Conservation (phyloP, 306 rosid genomes). For the Argentina anserina region DNA sequence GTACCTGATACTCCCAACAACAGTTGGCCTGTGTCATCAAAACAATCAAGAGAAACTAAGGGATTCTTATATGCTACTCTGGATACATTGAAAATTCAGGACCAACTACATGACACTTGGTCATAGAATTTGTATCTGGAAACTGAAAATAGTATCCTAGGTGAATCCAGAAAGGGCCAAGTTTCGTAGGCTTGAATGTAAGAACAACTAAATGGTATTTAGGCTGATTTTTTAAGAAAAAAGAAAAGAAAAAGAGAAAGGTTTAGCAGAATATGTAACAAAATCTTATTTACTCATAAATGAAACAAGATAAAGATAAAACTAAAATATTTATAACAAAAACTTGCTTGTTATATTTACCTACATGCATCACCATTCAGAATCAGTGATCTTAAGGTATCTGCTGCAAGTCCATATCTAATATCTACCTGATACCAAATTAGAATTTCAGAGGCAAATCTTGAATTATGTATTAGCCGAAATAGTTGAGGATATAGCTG, state of each 20-base stretch:
- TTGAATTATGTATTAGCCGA: conserved; percentile 6
- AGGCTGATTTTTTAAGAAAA: not conserved
- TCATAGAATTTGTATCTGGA: not conserved
- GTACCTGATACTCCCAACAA: conserved; percentile 54
- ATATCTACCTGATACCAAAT: conserved; percentile 56
- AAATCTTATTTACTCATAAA: not conserved
- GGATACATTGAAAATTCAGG: not conserved
- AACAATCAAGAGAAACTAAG: conserved; percentile 1
- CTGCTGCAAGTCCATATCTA: conserved; percentile 74
- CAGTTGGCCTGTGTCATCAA: conserved; percentile 12
- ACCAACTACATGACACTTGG: not conserved
- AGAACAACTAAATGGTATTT: not conserved
- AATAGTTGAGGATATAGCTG: not conserved
- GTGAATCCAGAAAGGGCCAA: not conserved
- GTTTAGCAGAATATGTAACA: not conserved
- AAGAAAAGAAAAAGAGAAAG: not conserved
- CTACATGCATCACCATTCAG: conserved; percentile 74
- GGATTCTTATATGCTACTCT: no score
- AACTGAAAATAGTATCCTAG: not conserved
- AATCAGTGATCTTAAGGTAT: conserved; percentile 63
- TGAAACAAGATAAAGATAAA: not conserved
- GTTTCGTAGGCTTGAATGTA: conserved; percentile 6
- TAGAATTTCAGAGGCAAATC: conserved; percentile 6
- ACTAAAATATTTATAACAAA: not conserved
- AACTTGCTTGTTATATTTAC: conserved; percentile 27